Base-by-base conservation (phyloP, 306 rosid species). In the Trifolium dubium region DNA sequence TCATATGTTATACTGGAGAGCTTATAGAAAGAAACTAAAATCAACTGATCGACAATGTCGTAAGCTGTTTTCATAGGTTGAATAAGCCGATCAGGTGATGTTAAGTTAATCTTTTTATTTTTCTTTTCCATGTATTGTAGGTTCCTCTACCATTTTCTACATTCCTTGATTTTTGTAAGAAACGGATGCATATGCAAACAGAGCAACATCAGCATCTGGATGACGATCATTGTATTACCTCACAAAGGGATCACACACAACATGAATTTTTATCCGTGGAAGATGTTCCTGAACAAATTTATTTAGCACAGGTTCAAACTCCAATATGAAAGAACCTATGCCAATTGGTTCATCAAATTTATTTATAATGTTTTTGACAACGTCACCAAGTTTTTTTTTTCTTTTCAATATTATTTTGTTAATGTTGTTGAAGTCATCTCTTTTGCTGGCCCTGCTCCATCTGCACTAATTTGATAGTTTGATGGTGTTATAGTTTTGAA, bases 291-390 rank as follows among this genome's bases (percentile, higher is more conserved):
- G 77, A 82, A 73, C 93, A 87, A 87, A 77, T 88, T 81, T 95
- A 92, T 84, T 87, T 95, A 85, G 99, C 99, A 0, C 99, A 95
- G 99, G 99, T 95, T 69, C 53, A 67, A 68, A 70, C 51, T 79
- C 74, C 64, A 29, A 63, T 62, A 23, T 47, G 60, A 55, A 67
- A 55, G 76, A 31, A 30, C 60, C 54, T 46, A 56, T 77, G 39
- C 41, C 29, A 62, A 65, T 81, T 76, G 69, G 68, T 62, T 67
- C 23, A 18, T 15, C 9, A 75, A 75, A 50, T 5, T 58, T 71
- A 53, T 8, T 51, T 47, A 31, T 2, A 4, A 31, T 51, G 56
- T 40, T 83, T 44, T 41, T 32, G 29, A 18, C 37, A 3, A 65
- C 30, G 60, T 43, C 71, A 35, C 8, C 13, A 4, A 30, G 13